Evolutionary conservation across 1,284 basidiomycete species (phyloP), one percentile per base, ranked within the genome.

Genomic region (Omphalotus olearius): DNA sequence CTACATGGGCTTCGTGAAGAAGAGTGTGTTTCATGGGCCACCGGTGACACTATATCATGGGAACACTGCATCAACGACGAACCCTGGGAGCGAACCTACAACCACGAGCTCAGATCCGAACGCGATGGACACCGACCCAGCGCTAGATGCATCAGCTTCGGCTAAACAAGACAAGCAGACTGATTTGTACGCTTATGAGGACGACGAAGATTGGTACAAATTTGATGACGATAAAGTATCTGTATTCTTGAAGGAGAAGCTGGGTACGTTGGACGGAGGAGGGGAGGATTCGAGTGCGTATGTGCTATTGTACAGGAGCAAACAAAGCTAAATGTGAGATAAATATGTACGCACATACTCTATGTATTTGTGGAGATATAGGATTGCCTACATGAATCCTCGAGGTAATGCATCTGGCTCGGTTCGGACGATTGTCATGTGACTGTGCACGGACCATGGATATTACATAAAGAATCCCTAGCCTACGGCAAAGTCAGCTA

Each of bases 191-290:
- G 65, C 45, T 66, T 41, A 71, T 36, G 77, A 85, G 47, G 78
- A 78, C 42, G 83, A 88, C 53, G 82, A 88, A 56, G 85, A 87
- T 62, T 83, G 93, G 93, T 91, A 87, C 72, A 94, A 93, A 71
- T 92, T 92, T 61, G 86, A 92, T 69, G 94, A 98, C 60, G 91
- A 96, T 60, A 96, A 93, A 70, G 93, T 97, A 37, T 82, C 83
- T 25, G 60, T 85, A 37, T 91, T 93, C 68, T 83, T 83, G 3
- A 79, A 78, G 64, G 92, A 93, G 63, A 95, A 93, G 69, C 73
- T 98, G 53, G 65, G 78, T 26, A 82, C 83, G 9, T 78, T 97
- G 58, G 92, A 94, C 59, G 94, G 94, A 4, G 94, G 94, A 56
- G 94, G 83, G 3, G 80, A 86, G 66, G 84, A 93, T 65, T 88